These are phyloP conservation scores for Cicer arietinum DNA, from an alignment of 306 rosid species.

Conservation along the genomic window DNA sequence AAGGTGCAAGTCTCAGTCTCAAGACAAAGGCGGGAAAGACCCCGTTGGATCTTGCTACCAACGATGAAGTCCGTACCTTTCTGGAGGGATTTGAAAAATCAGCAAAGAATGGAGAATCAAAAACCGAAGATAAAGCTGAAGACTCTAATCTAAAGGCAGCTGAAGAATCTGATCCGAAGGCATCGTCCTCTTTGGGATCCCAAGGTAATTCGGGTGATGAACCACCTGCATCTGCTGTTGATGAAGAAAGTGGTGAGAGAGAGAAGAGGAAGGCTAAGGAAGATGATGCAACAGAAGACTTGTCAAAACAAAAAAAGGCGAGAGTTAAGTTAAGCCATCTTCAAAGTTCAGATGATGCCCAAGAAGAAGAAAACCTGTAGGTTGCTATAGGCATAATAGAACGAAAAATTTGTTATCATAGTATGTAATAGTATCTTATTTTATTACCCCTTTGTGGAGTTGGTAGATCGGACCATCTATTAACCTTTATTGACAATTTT, in stretches of 20 bases:
- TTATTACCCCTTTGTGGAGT: slow-evolving; percentile 29
- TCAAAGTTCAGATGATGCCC: slow-evolving; percentile 65
- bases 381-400: slow-evolving; percentile 34
- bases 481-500: slow-evolving; percentile 4
- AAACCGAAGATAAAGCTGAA: slow-evolving; percentile 47
- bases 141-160: neutral
- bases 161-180: slow-evolving; percentile 56
- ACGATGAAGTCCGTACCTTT: slow-evolving; percentile 65
- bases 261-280: slow-evolving; percentile 70
- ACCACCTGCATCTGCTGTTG: slow-evolving; percentile 44
- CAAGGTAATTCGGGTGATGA: slow-evolving; percentile 51
- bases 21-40: slow-evolving; percentile 85
- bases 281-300: slow-evolving; percentile 51
- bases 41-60: slow-evolving; percentile 74
- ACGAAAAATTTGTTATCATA: slow-evolving; percentile 9
- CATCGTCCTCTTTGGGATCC: slow-evolving; percentile 43
- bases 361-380: slow-evolving; percentile 60
- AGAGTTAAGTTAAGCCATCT: slow-evolving; percentile 71
- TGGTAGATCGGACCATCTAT: slow-evolving; percentile 29
- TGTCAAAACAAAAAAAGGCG: slow-evolving; percentile 61
- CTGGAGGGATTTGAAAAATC: slow-evolving; percentile 62
- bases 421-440: slow-evolving; percentile 38
- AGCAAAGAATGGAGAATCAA: slow-evolving; percentile 53
- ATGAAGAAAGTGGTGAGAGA: slow-evolving; percentile 50
- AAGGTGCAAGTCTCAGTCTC: slow-evolving; percentile 68